A percentile compares a stretch with the other conserved stretches of the same genome.
Evolutionary conservation across 179 eudicot species (phyloP).

Genomic region (Vitellaria paradoxa): DNA sequence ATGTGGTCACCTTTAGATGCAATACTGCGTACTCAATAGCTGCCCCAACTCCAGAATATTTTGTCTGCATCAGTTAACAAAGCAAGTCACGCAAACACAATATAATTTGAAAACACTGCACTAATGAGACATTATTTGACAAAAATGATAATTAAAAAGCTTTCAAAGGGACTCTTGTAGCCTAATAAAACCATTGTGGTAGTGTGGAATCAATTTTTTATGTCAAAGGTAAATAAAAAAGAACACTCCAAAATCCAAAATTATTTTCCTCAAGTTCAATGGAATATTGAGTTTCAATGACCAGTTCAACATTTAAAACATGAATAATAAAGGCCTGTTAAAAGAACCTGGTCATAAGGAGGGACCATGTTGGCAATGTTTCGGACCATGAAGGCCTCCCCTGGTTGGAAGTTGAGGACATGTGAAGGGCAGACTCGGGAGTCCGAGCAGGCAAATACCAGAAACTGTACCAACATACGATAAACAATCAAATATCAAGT

Average conservation of each 20-base stretch:
- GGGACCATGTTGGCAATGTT: conserved; percentile 95
- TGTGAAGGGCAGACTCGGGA: conserved; percentile 96
- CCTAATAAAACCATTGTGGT: no score
- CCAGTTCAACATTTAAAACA: neutral
- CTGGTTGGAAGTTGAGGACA: conserved; percentile 77
- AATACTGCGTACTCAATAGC: conserved; percentile 90
- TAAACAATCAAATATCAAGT: neutral
- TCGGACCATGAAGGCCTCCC: conserved; percentile 87
- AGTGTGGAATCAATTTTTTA: no score
- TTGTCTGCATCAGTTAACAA: conserved; percentile 37
- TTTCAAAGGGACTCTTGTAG: no score
- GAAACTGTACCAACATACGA: conserved; percentile 38
- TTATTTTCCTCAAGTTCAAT: no score
- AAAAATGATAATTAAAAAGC: no score
- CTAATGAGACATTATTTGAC: no score
- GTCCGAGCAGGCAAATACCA: conserved; percentile 92
- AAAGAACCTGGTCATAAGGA: conserved; percentile 60
- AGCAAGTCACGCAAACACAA: neutral
- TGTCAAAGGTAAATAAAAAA: neutral
- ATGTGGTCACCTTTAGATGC: conserved; percentile 69
- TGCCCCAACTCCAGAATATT: conserved; percentile 68
- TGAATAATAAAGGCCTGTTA: neutral
- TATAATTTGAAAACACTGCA: neutral
- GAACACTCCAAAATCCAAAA: neutral
- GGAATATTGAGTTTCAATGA: neutral